Base-by-base conservation (phyloP, 805 yeast species). In the Wickerhamomyces bisporus region DNA sequence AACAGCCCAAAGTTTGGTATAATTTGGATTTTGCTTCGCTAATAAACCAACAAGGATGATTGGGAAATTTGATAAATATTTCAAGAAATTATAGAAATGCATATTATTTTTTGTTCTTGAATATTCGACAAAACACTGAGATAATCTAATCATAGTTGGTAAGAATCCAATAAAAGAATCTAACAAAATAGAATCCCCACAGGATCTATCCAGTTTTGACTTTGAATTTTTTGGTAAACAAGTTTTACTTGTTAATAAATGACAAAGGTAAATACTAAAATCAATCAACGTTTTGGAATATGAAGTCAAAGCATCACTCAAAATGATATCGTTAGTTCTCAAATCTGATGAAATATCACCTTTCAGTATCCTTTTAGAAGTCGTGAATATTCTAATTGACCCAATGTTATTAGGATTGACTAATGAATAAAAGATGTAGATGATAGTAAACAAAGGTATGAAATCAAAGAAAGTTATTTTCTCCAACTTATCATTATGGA, bases 251-350 rank as follows among this genome's bases (percentile, higher is more conserved):
- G 63, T 52, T 24, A 61, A 32, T 16, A 74, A 40, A 41, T 72
- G 70, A 55, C 85, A 71, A 3, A 73, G 21, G 47, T 76, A 75
- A 26, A 83, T 66, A 4, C 73, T 71, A 16, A 82, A 61, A 58
- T 93, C 98, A 32, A 84, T 80, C 34, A 86, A 51, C 0, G 87
- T 84, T 53, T 79, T 79, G 4, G 86, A 67, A 55, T 83, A 87
- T 0, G 96, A 87, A 0, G 94, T 83, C 32, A 93, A 65, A 5
- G 88, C 78, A 63, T 91, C 98, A 7, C 95, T 77, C 12, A 89
- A 57, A 33, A 93, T 60, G 27, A 91, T 84, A 55, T 91, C 97
- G 39, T 85, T 83, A 14, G 84, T 75, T 50, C 95, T 66, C 57
- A 74, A 61, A 13, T 71, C 70, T 13, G 60, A 49, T 50, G 82